Base-by-base conservation (phyloP, 192 early-diverging fungal genomes). In the Coemansia sp. region DNA sequence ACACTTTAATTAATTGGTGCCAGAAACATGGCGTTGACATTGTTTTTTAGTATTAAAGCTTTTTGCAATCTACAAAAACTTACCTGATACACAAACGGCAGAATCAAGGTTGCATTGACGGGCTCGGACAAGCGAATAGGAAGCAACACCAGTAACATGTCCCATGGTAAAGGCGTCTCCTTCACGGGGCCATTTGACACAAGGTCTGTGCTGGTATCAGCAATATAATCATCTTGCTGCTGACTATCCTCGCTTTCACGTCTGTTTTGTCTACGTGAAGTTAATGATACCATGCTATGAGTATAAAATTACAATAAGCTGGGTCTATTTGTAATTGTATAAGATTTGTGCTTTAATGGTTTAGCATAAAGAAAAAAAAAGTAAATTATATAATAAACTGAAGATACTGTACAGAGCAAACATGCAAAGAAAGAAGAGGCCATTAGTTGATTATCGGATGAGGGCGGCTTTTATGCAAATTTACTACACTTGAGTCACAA, bases 21-120 rank as follows among this genome's bases (percentile, higher is more conserved):
- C 17, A 46, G 39, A 10, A 9, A 46, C 17, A 17, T 10, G 3
- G 17, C 11, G 17, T 17, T 9, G 11, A 1, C 3, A 1, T 17
- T 46, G 9, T 46, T 46, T 17, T 46, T 14, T 46, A 17, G 17
- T 17, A 46, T 3, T 17, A 46, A 46, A 17, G 14, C 17, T 14
- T 46, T 7, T 14, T 17, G 14, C 39, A 46, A 46, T 17, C 1
- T 17, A 46, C 27, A 9, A 5, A 14, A 51, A 25, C 50, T 70
- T 68, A 59, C 74, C 61, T 94, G 92, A 64, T 93, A 94, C 3
- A 93, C 87, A 71, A 96, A 96, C 7, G 93, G 95, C 60, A 94
- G 88, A 64, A 92, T 72, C 51, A 93, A 83, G 14, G 89, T 86
- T 31, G 89, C 87, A 57, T 88, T 89, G 64, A 93, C 74, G 11